Base-by-base conservation (phyloP, 352 stramenopile genomes). In the Pythium volutum region DNA sequence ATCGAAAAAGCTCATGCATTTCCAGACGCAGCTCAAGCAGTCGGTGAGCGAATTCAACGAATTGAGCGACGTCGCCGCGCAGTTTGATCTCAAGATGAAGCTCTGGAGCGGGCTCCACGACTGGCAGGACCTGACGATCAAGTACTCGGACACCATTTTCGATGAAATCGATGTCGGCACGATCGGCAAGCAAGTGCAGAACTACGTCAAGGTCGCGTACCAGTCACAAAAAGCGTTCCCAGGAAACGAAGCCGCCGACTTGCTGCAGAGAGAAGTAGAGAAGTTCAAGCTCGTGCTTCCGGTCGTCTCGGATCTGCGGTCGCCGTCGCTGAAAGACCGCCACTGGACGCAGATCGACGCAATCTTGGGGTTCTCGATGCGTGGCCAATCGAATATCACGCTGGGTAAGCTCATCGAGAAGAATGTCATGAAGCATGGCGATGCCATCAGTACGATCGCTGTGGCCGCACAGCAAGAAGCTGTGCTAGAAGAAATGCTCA, bases 341-440 rank as follows among this genome's bases (percentile, higher is more conserved):
- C 95, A 98, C 71, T 98, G 95, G 95, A 84, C 97, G 51, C 89
- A 94, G 64, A 97, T 98, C 36, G 77, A 95, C 46, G 31, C 67
- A 4, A 67, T 93, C 5, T 69, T 98, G 0, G 93, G 93, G 5
- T 97, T 98, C 52, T 64, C 88, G 29, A 96, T 98, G 69, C 85
- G 95, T 38, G 84, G 79, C 0, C 79, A 92, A 51, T 69, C 65
- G 8, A 72, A 62, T 1, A 86, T 98, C 39, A 97, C 91, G 7
- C 64, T 98, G 7, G 86, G 86, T 1, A 80, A 85, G 15, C 63
- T 98, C 20, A 95, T 98, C 31, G 87, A 95, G 43, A 59, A 71
- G 43, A 86, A 97, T 59, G 89, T 96, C 20, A 95, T 93, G 73
- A 76, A 82, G 18, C 89, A 97, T 34, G 75, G 86, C 27, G 87